Evolutionary conservation across 495 filamentous ascomycete species (phyloP), one percentile per base, ranked within the genome.

Genomic region (Penicillium salamii): DNA sequence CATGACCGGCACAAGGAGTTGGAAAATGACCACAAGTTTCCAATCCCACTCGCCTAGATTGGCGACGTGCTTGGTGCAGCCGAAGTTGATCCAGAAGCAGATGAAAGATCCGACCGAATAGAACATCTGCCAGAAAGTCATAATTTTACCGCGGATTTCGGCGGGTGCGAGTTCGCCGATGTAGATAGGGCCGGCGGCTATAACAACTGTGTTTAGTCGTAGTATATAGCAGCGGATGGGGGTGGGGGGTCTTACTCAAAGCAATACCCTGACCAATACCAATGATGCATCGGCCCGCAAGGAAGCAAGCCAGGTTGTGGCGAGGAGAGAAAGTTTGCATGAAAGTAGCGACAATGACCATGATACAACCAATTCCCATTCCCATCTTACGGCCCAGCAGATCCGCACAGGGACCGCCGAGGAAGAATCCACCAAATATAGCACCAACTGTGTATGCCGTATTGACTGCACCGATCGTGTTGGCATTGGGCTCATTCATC

Each of bases 101-200:
- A 85, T 80, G 62, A 83, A 84, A 23, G 77, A 78, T 19, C 80
- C 80, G 23, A 84, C 81, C 20, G 72, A 77, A 67, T 83, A 85
- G 63, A 83, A 84, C 67, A 82, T 79, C 63, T 85, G 80, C 81
- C 80, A 85, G 53, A 83, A 81, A n/a, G 78, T 77, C 81, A 85
- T 82, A 55, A 85, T 81, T 53, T 75, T 75, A 46, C 81, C 81
- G 38, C 81, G 77, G 50, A 83, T 83, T 42, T 82, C 74, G 7
- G 76, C 58, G 6, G 79, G 78, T 6, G 80, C 75, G 15, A 85
- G 59, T 47, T 85, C 80, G 40, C 80, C 80, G 41, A 85, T 85
- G 54, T 84, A 85, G 46, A 83, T 80, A 0, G 80, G 80, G 9
- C 80, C 80, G 33, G 79, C 60, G 12, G 76, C 76, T 79, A 36